phyloP scores from a whole-genome alignment of 108 stramenopile genomes.

The Cyclotella sp. region DNA sequence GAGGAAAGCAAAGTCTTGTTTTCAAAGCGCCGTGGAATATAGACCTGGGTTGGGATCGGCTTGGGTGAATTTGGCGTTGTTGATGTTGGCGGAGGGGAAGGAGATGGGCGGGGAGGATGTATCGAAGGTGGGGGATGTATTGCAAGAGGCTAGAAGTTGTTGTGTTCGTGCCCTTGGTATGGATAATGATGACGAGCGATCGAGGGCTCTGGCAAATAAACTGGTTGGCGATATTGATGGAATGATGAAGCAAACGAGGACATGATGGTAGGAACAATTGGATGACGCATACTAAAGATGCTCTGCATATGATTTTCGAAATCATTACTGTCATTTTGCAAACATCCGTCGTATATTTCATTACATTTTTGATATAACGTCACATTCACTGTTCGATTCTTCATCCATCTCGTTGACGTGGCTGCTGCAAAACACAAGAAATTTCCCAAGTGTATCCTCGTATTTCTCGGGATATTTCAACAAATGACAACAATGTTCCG shows the following conservation, averaged over 20 bases:
- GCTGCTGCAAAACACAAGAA: slow-evolving; percentile 33
- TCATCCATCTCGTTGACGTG: neutral
- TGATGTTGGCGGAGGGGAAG: slow-evolving; percentile 43
- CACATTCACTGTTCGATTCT: neutral
- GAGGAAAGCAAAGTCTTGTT: slow-evolving; percentile 31
- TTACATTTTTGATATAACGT: neutral
- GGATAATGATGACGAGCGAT: slow-evolving; percentile 48
- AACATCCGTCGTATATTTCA: no score
- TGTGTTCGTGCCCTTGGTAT: slow-evolving; percentile 47
- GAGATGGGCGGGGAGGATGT: slow-evolving; percentile 22
- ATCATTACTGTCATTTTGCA: no score
- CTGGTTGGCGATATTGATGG: slow-evolving; percentile 43
- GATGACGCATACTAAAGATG: no score
- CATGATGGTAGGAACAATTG: neutral
- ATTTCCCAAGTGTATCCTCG: slow-evolving; percentile 7
- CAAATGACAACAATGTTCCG: slow-evolving; percentile 73
- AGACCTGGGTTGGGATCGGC: slow-evolving; percentile 44
- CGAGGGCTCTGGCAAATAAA: slow-evolving; percentile 39
- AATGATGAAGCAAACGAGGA: slow-evolving; percentile 36
- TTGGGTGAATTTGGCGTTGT: slow-evolving; percentile 49
- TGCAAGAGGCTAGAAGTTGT: slow-evolving; percentile 46
- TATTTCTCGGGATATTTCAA: slow-evolving; percentile 64
- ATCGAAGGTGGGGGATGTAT: slow-evolving; percentile 24
- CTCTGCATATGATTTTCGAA: no score
- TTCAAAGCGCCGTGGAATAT: slow-evolving; percentile 32